Evolutionary conservation across 192 early-diverging fungal species (phyloP).

Genomic region (Podila verticillata): DNA sequence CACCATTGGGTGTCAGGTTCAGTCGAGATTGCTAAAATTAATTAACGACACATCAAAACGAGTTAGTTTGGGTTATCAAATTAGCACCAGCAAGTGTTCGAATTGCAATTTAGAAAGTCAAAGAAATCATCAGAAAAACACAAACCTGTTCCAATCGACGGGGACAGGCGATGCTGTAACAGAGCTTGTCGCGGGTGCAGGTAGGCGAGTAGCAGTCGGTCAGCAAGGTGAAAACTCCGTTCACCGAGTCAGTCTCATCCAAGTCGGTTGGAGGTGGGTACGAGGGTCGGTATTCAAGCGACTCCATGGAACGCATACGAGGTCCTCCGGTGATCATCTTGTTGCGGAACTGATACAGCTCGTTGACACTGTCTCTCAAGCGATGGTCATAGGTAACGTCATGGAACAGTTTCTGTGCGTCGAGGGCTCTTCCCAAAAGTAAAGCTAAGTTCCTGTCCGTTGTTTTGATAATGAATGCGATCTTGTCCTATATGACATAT

Average conservation of each 20-base stretch:
- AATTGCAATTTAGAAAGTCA: background rate
- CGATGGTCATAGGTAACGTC: constrained; percentile 90
- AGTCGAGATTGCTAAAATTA: constrained; percentile 37
- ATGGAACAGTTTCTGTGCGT: constrained; percentile 91
- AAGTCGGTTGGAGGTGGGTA: constrained; percentile 15
- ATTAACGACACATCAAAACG: background rate
- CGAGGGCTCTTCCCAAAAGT: constrained; percentile 87
- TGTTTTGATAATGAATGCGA: constrained; percentile 81
- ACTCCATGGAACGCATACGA: constrained; percentile 36
- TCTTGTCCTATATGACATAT: constrained; percentile 67
- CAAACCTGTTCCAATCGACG: constrained; percentile 74
- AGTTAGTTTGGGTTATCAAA: background rate
- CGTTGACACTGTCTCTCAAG: constrained; percentile 84
- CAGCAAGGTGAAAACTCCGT: constrained; percentile 90
- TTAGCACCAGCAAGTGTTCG: background rate
- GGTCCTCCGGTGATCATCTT: constrained; percentile 44
- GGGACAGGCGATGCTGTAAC: constrained; percentile 93
- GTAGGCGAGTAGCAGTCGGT: constrained; percentile 96
- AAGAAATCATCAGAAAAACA: background rate
- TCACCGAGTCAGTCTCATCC: constrained; percentile 62
- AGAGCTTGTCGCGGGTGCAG: constrained; percentile 80
- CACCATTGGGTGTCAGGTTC: constrained; percentile 50
- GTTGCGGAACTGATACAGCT: constrained; percentile 85
- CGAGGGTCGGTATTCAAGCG: constrained; percentile 25
- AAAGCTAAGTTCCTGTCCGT: constrained; percentile 89